These are phyloP conservation scores for Balansia obtecta DNA, from an alignment of 2,329 filamentous ascomycete species.

Conservation along the genomic window DNA sequence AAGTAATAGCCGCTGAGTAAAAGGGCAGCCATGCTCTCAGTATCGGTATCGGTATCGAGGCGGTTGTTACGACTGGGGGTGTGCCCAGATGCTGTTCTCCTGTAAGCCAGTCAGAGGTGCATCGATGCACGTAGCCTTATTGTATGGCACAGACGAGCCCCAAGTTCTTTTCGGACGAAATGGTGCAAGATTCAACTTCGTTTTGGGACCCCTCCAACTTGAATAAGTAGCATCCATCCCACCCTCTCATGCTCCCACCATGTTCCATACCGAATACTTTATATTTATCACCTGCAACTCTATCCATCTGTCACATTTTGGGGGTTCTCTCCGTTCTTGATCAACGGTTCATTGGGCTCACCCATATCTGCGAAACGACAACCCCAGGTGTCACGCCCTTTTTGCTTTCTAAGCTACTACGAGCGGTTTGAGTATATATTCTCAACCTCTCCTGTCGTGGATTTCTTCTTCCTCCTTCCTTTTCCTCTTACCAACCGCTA, in stretches of 20 bases:
- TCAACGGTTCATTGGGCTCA: neutral
- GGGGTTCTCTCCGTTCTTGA: neutral
- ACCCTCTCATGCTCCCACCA: constrained; percentile 1
- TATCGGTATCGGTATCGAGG: neutral
- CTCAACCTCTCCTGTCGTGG: neutral
- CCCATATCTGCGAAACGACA: neutral
- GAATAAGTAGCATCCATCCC: constrained; percentile 5
- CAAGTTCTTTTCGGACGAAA: neutral
- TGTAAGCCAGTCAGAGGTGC: neutral
- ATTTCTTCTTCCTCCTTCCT: neutral
- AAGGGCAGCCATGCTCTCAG: neutral
- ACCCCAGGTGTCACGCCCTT: neutral
- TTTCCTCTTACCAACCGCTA: neutral
- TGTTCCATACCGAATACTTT: neutral
- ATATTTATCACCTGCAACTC: neutral
- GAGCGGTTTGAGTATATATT: neutral
- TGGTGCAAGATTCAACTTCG: neutral
- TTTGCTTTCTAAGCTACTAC: neutral
- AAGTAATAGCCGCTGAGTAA: neutral
- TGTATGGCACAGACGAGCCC: neutral
- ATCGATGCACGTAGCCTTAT: constrained; percentile 2
- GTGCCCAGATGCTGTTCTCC: neutral
- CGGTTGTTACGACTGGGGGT: neutral
- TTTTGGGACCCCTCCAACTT: neutral
- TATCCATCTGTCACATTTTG: neutral